Percentiles rank a stretch among this genome's conserved stretches.
These are phyloP conservation scores for Phylloporus rhodoxanthus DNA, from an alignment of 768 basidiomycete species.

Conservation along the genomic window DNA sequence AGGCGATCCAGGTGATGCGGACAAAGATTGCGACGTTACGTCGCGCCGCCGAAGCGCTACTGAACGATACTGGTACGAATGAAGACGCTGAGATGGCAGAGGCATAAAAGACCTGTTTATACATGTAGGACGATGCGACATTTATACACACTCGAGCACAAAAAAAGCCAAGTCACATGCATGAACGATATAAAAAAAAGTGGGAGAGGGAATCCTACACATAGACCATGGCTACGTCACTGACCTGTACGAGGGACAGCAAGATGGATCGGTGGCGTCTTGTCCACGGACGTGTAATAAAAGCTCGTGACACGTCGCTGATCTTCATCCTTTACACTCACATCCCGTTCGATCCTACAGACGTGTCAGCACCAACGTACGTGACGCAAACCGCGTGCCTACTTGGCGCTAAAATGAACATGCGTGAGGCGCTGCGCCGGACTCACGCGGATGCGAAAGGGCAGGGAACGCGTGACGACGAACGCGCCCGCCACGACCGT, in stretches of 20 bases:
- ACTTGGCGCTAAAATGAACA: constrained; percentile 40
- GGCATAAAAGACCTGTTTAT: constrained; percentile 14
- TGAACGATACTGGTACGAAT: constrained; percentile 37
- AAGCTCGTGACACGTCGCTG: constrained; percentile 32
- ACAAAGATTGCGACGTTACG: constrained; percentile 63
- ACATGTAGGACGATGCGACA: constrained; percentile 1
- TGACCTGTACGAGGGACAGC: constrained; percentile 10
- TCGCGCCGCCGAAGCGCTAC: constrained; percentile 53
- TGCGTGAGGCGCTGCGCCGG: constrained; percentile 33
- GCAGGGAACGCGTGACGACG: constrained; percentile 35
- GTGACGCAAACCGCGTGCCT: not conserved
- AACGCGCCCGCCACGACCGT: constrained; percentile 37
- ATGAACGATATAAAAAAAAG: not conserved
- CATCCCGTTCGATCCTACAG: constrained; percentile 25
- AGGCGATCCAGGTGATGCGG: constrained; percentile 77
- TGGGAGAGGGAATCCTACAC: not conserved
- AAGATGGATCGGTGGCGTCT: constrained; percentile 31
- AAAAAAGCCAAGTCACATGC: too few species aligned
- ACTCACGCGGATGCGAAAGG: constrained; percentile 36
- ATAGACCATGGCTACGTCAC: constrained; percentile 2
- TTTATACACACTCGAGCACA: not conserved
- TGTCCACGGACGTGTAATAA: constrained; percentile 30
- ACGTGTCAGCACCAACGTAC: not conserved
- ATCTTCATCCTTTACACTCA: constrained; percentile 12
- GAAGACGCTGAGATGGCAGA: constrained; percentile 55